Conservation (phyloP, 306 rosid species). For the Medicago ruthenica region DNA sequence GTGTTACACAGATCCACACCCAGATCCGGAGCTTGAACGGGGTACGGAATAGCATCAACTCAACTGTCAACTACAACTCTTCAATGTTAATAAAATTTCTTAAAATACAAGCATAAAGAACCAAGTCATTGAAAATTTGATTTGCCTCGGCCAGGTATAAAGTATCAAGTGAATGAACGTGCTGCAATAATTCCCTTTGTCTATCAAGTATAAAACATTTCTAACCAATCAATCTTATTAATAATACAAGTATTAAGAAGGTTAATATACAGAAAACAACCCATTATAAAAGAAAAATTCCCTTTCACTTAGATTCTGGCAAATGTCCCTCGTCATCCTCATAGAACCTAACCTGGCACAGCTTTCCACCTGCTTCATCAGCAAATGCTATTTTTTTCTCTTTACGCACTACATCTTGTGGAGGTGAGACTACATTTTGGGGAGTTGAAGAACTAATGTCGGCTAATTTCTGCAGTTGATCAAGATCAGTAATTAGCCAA, state of each 20-base stretch:
- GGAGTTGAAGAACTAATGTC: constrained; percentile 48
- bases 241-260: background rate
- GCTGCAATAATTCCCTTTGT: background rate
- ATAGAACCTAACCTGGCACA: constrained; percentile 73
- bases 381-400: constrained; percentile 83
- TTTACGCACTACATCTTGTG: constrained; percentile 51
- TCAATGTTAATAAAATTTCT: too few species aligned
- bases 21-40: too few species aligned
- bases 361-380: constrained; percentile 89
- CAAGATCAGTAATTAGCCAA: constrained; percentile 35
- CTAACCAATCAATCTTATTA: constrained; percentile 12
- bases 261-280: constrained; percentile 14
- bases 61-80: background rate
- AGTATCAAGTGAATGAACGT: background rate
- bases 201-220: background rate
- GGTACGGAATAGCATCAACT: too few species aligned
- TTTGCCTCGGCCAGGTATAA: background rate
- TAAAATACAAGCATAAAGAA: background rate
- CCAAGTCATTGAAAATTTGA: background rate
- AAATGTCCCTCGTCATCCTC: constrained; percentile 51
- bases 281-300: background rate
- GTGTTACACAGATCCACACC: too few species aligned
- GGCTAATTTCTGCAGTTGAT: constrained; percentile 53
- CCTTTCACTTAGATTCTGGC: constrained; percentile 40
- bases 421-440: constrained; percentile 40